Base-by-base conservation (phyloP, 306 rosid species). In the Quercus bicolor region DNA sequence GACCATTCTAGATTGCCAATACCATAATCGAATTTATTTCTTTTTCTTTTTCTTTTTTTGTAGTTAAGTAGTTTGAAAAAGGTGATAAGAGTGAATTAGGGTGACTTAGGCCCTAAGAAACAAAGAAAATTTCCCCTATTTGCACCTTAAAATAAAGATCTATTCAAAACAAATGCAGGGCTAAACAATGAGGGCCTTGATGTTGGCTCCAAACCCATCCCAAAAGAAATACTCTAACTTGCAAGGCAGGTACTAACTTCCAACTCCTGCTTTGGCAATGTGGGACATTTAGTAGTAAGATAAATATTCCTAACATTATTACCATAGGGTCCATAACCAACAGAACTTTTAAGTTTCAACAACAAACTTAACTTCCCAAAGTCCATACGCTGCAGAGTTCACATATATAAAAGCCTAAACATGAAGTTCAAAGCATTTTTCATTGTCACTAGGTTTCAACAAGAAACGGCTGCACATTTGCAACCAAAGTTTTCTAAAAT, bases 391-490 rank as follows among this genome's bases (percentile, higher is more conserved):
- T 6, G 70, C 23, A 31, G 9, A 16, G 53, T 64, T 72, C 31
- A 60, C 33, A 84, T 20, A 57, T 55, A 29, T 48, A 64, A 69
- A 74, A 20, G 43, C 14, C 2, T 12, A 37, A 19, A 66, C 23
- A 68, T 40, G 20, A 24, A 53, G 82, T 74, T 45, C 6, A 76
- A 81, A 21, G 45, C 54, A 37, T 70, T 82, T 68, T 53, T 62
- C 80, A 82, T 40, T 61, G 85, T 77, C 73, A 37, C 19, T 43
- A 65, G 61, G 53, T 75, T 45, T 56, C 53, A 69, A 76, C 78
- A 83, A 79, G 75, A 76, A 56, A 75, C 3, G 54, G 57, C 86
- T 45, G 80, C 72, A 33, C n/a, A 73, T 23, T 72, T 73, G 72
- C 45, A 48, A 55, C 81, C 13, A n/a, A 68, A 69, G 81, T 77